A percentile compares a stretch with the other conserved stretches of the same genome.
Evolutionary conservation across 306 rosid species (phyloP).

Genomic region (Astragalus glycyphyllos): DNA sequence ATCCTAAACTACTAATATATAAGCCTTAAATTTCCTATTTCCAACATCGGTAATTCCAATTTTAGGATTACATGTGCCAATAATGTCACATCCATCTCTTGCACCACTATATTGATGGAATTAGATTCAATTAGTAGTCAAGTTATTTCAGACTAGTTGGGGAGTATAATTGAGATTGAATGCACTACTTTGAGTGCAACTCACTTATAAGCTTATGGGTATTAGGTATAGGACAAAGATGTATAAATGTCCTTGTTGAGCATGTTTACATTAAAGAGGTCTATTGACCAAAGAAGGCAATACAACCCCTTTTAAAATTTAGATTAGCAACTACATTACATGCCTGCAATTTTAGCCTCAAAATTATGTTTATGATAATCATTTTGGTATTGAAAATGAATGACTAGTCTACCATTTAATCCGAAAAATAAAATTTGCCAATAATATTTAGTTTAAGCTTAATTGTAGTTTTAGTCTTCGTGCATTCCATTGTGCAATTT

Average conservation of each 20-base stretch:
- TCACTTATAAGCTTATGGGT: constrained; percentile 58
- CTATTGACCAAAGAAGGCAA: constrained; percentile 54
- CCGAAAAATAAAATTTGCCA: constrained; percentile 19
- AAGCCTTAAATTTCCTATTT: constrained; percentile 31
- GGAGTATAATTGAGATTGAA: constrained; percentile 37
- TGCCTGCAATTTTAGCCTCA: constrained; percentile 19
- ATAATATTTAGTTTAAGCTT: no score
- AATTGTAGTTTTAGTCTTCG: no score
- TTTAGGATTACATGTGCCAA: constrained; percentile 10
- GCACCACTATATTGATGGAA: constrained; percentile 35
- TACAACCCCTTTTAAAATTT: constrained; percentile 55
- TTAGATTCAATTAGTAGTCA: constrained; percentile 18
- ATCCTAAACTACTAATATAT: constrained; percentile 14
- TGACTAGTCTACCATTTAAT: constrained; percentile 21
- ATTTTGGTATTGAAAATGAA: constrained; percentile 13
- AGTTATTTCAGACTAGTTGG: constrained; percentile 38
- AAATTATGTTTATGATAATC: constrained; percentile 4
- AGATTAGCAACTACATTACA: not conserved
- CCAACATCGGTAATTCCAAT: constrained; percentile 1
- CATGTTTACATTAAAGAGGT: constrained; percentile 47
- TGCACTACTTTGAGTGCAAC: constrained; percentile 69
- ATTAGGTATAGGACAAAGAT: constrained; percentile 78
- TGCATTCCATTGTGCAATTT: no score
- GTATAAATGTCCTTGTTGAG: constrained; percentile 51
- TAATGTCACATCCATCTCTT: constrained; percentile 43